Percentiles rank a stretch among this genome's conserved stretches.
phyloP scores from a whole-genome alignment of 116 monocot species.

The Posidonia oceanica region DNA sequence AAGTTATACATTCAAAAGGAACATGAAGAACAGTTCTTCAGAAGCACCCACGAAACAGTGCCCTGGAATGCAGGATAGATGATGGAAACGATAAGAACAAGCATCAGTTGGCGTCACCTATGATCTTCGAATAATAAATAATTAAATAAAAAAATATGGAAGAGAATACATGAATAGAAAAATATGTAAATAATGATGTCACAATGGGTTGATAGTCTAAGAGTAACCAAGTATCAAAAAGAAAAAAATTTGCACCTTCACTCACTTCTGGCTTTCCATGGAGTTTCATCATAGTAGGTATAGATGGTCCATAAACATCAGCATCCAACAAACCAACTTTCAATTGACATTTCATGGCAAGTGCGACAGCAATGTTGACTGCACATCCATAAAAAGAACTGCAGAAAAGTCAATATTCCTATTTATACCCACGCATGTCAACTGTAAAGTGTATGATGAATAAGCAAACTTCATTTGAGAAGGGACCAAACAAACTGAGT shows the following conservation, averaged over 20 bases:
- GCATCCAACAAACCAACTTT: slow-evolving; percentile 92
- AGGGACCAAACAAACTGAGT: too few relatives aligned
- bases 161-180: not conserved
- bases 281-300: slow-evolving; percentile 97
- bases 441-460: too few relatives aligned
- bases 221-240: not conserved
- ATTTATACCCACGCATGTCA: not conserved
- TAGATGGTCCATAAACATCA: slow-evolving; percentile 94
- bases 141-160: not conserved
- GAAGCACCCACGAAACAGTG: too few relatives aligned
- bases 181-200: not conserved
- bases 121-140: too few relatives aligned
- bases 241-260: slow-evolving; percentile 41
- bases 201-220: too few relatives aligned
- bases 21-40: too few relatives aligned
- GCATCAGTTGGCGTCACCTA: too few relatives aligned
- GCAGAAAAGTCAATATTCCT: slow-evolving; percentile 1
- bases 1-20: too few relatives aligned
- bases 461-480: too few relatives aligned
- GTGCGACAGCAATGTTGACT: slow-evolving; percentile 94
- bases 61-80: too few relatives aligned
- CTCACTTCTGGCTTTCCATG: slow-evolving; percentile 81
- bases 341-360: slow-evolving; percentile 51
- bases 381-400: slow-evolving; percentile 14
- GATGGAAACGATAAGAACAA: too few relatives aligned